These are phyloP conservation scores for Pichia ethanolica DNA, from an alignment of 805 yeast genomes.

Conservation along the genomic window DNA sequence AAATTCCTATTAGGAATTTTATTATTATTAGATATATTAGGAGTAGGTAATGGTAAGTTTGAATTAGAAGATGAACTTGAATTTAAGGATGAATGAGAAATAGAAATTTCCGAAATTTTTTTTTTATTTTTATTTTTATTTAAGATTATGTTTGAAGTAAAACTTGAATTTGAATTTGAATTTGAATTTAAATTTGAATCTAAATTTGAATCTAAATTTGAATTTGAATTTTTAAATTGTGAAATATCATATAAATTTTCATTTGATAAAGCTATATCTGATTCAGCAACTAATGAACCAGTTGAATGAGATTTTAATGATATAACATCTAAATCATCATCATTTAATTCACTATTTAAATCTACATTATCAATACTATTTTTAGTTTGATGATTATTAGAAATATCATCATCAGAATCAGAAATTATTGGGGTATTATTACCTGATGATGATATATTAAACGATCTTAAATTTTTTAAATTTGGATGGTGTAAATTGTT, in stretches of 20 bases:
- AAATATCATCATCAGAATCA: conserved; percentile 8
- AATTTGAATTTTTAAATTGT: background rate
- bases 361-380: background rate
- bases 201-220: background rate
- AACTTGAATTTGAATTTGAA: background rate
- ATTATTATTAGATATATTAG: background rate
- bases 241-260: background rate
- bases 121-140: too few relatives aligned
- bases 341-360: background rate
- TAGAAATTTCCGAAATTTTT: too few relatives aligned
- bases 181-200: background rate
- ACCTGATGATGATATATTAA: conserved; percentile 4
- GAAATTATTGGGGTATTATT: conserved; percentile 12
- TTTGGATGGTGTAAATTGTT: background rate
- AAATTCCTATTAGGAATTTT: background rate
- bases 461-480: background rate
- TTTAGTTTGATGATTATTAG: background rate
- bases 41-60: background rate
- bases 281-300: conserved; percentile 5
- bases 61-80: background rate
- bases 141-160: too few relatives aligned
- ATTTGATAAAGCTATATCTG: conserved; percentile 2
- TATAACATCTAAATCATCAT: background rate
- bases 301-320: conserved; percentile 13
- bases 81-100: background rate